These are phyloP conservation scores for Calycina herbarum DNA, from an alignment of 2,329 filamentous ascomycete species.

Conservation along the genomic window DNA sequence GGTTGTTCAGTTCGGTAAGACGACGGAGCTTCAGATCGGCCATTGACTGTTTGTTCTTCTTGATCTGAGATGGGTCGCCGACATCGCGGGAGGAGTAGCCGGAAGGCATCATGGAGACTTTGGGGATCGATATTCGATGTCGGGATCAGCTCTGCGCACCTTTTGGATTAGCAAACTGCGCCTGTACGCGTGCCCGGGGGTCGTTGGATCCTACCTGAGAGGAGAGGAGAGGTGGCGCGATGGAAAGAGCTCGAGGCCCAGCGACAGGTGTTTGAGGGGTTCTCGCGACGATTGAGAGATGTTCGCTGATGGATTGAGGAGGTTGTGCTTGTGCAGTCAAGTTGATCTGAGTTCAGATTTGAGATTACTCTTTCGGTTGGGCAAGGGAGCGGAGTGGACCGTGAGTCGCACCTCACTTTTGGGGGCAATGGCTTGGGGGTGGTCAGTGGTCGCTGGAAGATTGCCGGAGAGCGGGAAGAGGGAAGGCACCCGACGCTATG, in stretches of 20 bases:
- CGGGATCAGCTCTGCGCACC: constrained; percentile 17
- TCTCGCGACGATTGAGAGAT: constrained; percentile 10
- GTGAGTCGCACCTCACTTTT: not conserved
- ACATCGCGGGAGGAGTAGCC: constrained; percentile 67
- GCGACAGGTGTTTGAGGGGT: constrained; percentile 1
- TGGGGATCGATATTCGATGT: constrained; percentile 11
- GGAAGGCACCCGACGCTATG: not conserved
- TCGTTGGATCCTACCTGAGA: not conserved
- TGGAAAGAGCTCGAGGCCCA: constrained; percentile 5
- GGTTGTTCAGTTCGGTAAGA: constrained; percentile 94
- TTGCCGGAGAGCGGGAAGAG: not conserved
- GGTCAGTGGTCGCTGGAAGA: not conserved
- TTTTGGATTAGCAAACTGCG: constrained; percentile 8
- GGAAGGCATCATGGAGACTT: constrained; percentile 51
- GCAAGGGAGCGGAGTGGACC: constrained; percentile 10
- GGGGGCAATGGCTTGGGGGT: not conserved
- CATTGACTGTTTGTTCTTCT: constrained; percentile 99
- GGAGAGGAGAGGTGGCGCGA: not conserved
- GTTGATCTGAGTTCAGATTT: constrained; percentile 8
- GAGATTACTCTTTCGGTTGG: constrained; percentile 10
- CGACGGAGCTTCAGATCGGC: constrained; percentile 95
- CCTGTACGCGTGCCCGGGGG: constrained; percentile 7
- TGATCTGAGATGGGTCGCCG: constrained; percentile 66
- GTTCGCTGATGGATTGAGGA: constrained; percentile 4
- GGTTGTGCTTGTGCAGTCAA: not conserved